phyloP scores from a whole-genome alignment of 495 filamentous ascomycete genomes.

The Usnea hakonensis region DNA sequence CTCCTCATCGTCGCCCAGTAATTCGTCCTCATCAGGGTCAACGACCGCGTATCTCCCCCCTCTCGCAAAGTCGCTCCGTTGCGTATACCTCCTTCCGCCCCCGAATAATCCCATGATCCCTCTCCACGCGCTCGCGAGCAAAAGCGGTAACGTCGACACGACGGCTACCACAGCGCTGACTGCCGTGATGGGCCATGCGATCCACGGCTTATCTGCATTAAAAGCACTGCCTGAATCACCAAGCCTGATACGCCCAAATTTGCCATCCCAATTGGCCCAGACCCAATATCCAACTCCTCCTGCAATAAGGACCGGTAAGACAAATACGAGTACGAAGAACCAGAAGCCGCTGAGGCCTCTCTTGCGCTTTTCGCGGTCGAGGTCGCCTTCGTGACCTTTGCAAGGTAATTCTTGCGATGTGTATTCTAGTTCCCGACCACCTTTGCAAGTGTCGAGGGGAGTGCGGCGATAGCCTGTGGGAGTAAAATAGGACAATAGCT shows the following conservation, averaged over 20 bases:
- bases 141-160: slow-evolving; percentile 62
- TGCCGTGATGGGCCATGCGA: slow-evolving; percentile 71
- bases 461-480: slow-evolving; percentile 87
- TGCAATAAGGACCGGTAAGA: slow-evolving; percentile 59
- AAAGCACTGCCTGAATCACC: slow-evolving; percentile 46
- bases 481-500: slow-evolving; percentile 63
- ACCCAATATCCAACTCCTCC: slow-evolving; percentile 72
- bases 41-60: slow-evolving; percentile 75
- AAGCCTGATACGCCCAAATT: slow-evolving; percentile 83
- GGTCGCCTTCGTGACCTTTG: slow-evolving; percentile 69
- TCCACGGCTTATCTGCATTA: slow-evolving; percentile 57
- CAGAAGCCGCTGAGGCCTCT: slow-evolving; percentile 56
- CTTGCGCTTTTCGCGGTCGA: slow-evolving; percentile 50
- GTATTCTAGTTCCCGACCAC: slow-evolving; percentile 64
- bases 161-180: slow-evolving; percentile 73
- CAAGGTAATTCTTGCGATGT: slow-evolving; percentile 51
- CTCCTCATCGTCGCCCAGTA: slow-evolving; percentile 87
- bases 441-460: slow-evolving; percentile 75
- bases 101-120: slow-evolving; percentile 40
- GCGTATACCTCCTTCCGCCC: slow-evolving; percentile 61
- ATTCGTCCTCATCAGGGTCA: slow-evolving; percentile 86
- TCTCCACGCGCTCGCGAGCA: slow-evolving; percentile 60
- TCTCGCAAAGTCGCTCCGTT: slow-evolving; percentile 74
- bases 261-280: slow-evolving; percentile 76
- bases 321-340: slow-evolving; percentile 79